Evolutionary conservation across 495 filamentous ascomycete genomes (phyloP), one percentile per base, ranked within the genome.

Genomic region (Cercophora newfieldiana): DNA sequence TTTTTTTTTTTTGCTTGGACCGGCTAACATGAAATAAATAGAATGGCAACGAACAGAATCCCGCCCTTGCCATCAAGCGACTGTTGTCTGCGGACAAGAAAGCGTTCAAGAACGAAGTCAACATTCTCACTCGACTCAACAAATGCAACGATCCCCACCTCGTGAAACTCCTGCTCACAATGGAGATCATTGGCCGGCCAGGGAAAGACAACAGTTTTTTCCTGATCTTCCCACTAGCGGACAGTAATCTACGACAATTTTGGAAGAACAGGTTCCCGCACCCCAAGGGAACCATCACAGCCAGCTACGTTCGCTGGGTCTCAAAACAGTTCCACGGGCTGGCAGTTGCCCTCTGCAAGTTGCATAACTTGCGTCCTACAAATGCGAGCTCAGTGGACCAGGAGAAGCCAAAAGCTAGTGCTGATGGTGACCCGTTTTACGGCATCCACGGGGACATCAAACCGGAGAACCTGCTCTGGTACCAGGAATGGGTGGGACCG

Each of bases 391-490:
- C 1, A 21, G 25, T 6, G 19, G 37, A 21, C 47, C n/a, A 53
- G 48, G 5, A 51, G 24, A 63, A 7, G 33, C 21, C 5, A 59
- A 31, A 16, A 54, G 10, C 33, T 18, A 29, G 50, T 19, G n/a
- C 1, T 16, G 16, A 4, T n/a, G 50, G 47, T 0, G 63, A 60
- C 31, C 56, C 63, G 7, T 44, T 50, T 44, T 66, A 66, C 26
- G 63, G 63, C 5, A 66, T 66, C 10, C 63, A 66, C 16, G 63
- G 48, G 3, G 63, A 66, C 28, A 66, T 66, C 44, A 66, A 66
- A n/a, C 63, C 63, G 8, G 63, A 31, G 12, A 66, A 66, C 8
- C 22, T 66, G n/a, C 57, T 66, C 0, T 66, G 63, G 63, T 60
- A 51, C 16, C 7, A 60, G 22, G 48, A 66, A 14, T 66, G 63